phyloP scores from a whole-genome alignment of 306 rosid species.

The Coriaria nepalensis region DNA sequence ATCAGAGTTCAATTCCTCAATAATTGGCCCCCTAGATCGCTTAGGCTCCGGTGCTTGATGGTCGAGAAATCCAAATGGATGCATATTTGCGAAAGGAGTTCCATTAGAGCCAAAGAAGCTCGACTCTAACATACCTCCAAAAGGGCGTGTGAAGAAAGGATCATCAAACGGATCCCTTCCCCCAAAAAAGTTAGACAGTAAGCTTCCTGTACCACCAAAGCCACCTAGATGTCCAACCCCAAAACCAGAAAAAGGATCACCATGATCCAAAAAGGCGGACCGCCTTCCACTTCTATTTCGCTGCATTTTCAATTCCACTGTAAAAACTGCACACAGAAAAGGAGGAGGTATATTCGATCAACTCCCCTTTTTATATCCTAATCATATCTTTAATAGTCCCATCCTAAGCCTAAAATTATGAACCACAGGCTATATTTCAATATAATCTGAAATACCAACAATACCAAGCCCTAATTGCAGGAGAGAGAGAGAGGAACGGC shows the following conservation, averaged over 20 bases:
- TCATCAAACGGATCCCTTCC: slow-evolving; percentile 61
- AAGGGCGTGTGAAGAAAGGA: slow-evolving; percentile 59
- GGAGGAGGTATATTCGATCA: too few relatives aligned
- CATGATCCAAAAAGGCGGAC: too few relatives aligned
- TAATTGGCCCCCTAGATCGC: slow-evolving; percentile 41
- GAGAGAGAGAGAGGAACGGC: too few relatives aligned
- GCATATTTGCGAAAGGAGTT: slow-evolving; percentile 28
- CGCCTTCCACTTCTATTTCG: slow-evolving; percentile 46
- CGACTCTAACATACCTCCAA: slow-evolving; percentile 46
- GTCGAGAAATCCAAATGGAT: slow-evolving; percentile 35
- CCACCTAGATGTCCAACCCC: slow-evolving; percentile 48
- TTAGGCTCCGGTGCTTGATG: slow-evolving; percentile 34
- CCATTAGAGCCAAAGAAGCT: slow-evolving; percentile 29
- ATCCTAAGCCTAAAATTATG: too few relatives aligned
- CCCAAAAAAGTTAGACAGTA: slow-evolving; percentile 36
- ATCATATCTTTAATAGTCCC: too few relatives aligned
- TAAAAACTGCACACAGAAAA: not conserved
- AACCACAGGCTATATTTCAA: too few relatives aligned
- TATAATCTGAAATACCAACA: too few relatives aligned
- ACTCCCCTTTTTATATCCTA: too few relatives aligned
- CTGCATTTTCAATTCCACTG: slow-evolving; percentile 38
- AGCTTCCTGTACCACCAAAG: slow-evolving; percentile 36
- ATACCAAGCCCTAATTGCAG: too few relatives aligned
- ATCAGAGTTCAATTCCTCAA: slow-evolving; percentile 75
- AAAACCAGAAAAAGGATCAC: slow-evolving; percentile 48